Evolutionary conservation across 495 filamentous ascomycete species (phyloP).

Genomic region (Neurospora sp.): DNA sequence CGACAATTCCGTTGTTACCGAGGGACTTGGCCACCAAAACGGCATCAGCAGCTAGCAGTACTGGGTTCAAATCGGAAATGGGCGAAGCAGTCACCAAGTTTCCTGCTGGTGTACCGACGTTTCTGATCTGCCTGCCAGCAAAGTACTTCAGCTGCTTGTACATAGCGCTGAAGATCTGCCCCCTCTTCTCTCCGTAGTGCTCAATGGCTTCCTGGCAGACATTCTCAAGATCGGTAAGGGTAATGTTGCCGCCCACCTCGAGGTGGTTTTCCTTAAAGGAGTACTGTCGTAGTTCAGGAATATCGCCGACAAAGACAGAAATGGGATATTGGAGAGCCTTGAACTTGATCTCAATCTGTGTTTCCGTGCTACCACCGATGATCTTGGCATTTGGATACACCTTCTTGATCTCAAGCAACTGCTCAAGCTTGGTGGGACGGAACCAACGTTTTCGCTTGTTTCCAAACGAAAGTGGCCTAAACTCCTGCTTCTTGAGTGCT

Average conservation of each 20-base stretch:
- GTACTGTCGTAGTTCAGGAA: slow-evolving; percentile 74
- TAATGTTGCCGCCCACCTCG: slow-evolving; percentile 86
- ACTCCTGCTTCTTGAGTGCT: slow-evolving; percentile 66
- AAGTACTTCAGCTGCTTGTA: slow-evolving; percentile 83
- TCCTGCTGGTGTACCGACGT: slow-evolving; percentile 91
- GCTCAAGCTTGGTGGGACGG: slow-evolving; percentile 74
- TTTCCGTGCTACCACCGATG: slow-evolving; percentile 93
- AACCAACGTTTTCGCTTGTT: slow-evolving; percentile 95
- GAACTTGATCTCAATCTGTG: slow-evolving; percentile 97
- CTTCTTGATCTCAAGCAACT: slow-evolving; percentile 84
- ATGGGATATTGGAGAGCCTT: slow-evolving; percentile 84
- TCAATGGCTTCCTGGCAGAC: slow-evolving; percentile 68
- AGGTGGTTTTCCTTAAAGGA: slow-evolving; percentile 68
- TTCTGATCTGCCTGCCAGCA: slow-evolving; percentile 89
- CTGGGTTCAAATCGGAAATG: slow-evolving; percentile 93
- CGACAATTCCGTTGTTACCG: slow-evolving; percentile 28
- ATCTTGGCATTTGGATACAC: slow-evolving; percentile 81
- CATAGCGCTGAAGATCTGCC: slow-evolving; percentile 66
- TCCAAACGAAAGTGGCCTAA: slow-evolving; percentile 75
- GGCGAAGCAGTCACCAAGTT: slow-evolving; percentile 93
- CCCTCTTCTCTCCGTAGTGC: slow-evolving; percentile 58
- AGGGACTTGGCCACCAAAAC: slow-evolving; percentile 67
- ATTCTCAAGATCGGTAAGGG: slow-evolving; percentile 71
- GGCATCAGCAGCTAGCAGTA: slow-evolving; percentile 80
- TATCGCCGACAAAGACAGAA: slow-evolving; percentile 90